Conservation (phyloP, 352 stramenopile species). For the Phytopythium boreale region DNA sequence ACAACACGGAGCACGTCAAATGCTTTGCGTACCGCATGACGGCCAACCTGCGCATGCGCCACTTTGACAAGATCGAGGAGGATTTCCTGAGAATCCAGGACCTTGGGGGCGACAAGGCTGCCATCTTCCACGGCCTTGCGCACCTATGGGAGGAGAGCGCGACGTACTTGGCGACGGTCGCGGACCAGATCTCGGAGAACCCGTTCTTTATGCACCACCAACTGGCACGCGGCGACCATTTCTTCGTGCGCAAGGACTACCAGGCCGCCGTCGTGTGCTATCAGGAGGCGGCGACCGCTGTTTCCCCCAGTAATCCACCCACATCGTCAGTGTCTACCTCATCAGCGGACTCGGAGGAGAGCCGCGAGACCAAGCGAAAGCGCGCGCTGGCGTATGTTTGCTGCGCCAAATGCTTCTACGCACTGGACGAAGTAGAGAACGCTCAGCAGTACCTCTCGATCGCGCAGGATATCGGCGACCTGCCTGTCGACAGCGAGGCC, state of each 20-base stretch:
- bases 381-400: slow-evolving; percentile 45
- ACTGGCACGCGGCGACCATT: slow-evolving; percentile 49
- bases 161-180: slow-evolving; percentile 41
- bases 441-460: slow-evolving; percentile 40
- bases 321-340: not conserved
- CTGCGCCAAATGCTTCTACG: slow-evolving; percentile 64
- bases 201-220: slow-evolving; percentile 61
- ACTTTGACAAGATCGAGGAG: slow-evolving; percentile 42
- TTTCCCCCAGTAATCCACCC: not conserved
- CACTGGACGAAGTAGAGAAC: slow-evolving; percentile 44
- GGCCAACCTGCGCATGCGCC: slow-evolving; percentile 54
- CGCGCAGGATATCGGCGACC: slow-evolving; percentile 24
- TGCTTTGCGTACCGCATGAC: slow-evolving; percentile 77
- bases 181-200: slow-evolving; percentile 28
- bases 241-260: slow-evolving; percentile 62
- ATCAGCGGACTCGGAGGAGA: slow-evolving; percentile 19
- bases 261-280: slow-evolving; percentile 46
- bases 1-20: slow-evolving; percentile 70
- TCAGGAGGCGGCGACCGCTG: slow-evolving; percentile 35
- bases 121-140: slow-evolving; percentile 69
- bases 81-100: slow-evolving; percentile 56
- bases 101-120: slow-evolving; percentile 64
- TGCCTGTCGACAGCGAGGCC: slow-evolving; percentile 43
- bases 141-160: slow-evolving; percentile 69
- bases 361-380: slow-evolving; percentile 33